Conservation (phyloP, 495 filamentous ascomycete species). For the Glarea lozoyensis region DNA sequence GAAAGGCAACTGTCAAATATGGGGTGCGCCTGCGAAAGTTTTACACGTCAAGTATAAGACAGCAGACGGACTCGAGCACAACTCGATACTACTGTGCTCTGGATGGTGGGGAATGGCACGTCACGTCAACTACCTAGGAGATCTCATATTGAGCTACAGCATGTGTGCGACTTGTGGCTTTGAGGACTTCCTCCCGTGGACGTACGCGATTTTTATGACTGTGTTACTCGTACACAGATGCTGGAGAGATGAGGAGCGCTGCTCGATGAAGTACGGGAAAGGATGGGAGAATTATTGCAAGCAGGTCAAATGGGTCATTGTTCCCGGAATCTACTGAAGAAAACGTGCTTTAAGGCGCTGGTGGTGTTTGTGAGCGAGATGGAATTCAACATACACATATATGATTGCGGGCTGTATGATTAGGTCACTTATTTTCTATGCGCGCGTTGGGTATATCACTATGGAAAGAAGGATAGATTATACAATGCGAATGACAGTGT, state of each 20-base stretch:
- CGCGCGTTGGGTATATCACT: no score
- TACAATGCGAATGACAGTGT: no score
- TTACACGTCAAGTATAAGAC: constrained; percentile 31
- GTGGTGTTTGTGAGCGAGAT: no score
- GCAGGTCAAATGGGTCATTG: constrained; percentile 33
- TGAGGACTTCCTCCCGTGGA: constrained; percentile 32
- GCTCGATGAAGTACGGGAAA: constrained; percentile 35
- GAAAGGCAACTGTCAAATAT: constrained; percentile 31
- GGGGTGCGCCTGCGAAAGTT: constrained; percentile 32
- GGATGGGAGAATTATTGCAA: constrained; percentile 35
- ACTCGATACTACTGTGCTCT: constrained; percentile 33
- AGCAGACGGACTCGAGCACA: constrained; percentile 29
- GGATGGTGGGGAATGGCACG: constrained; percentile 42
- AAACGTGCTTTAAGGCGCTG: no score
- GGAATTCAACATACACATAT: no score
- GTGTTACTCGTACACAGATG: constrained; percentile 27
- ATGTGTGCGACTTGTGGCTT: constrained; percentile 35
- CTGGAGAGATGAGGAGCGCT: constrained; percentile 31
- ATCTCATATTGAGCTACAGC: constrained; percentile 33
- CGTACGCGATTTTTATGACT: constrained; percentile 38
- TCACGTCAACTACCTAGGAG: constrained; percentile 41
- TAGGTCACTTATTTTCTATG: no score
- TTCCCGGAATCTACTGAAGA: constrained; percentile 35
- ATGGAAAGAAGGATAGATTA: no score
- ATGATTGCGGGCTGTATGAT: no score